Evolutionary conservation across 2,329 filamentous ascomycete genomes (phyloP), one percentile per base, ranked within the genome.

Genomic region (Microsporum ferrugineum): DNA sequence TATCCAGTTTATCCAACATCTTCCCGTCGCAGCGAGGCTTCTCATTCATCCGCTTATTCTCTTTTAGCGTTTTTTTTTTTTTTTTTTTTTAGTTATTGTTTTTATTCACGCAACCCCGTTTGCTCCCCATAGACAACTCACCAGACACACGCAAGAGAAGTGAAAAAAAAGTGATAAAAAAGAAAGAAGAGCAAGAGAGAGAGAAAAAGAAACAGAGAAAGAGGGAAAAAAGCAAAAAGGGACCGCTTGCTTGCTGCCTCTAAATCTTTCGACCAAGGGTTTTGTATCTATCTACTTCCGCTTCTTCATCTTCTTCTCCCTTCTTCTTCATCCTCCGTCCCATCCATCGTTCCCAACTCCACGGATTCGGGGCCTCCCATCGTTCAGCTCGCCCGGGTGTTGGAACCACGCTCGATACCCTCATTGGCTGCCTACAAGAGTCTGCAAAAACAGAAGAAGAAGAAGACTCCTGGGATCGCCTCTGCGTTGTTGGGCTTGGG

Each of bases 321-420:
- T 14, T 39, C 27, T 47, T 29, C 51, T 31, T 57, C 31, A 29
- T 8, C 57, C 41, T 57, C 38, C 53, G 36, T 58, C n/a, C 29
- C 17, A 23, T 8, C 57, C 60, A 23, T 23, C 39, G 38, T 61
- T 57, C 57, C 62, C 62, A 63, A 55, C 62, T 41, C 62, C 62
- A 63, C 62, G 62, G 62, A 58, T 57, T 63, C 62, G 62, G 62
- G n/a, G 59, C 60, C 58, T 63, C 60, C 60, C 57, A 57, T 60
- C 23, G 55, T 53, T 45, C 45, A 51, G 47, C 23, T 43, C 33
- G 31, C 39, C 39, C 57, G 23, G 17, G 29, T 31, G 39, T 53
- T 53, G 57, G 29, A 29, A 63, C 57, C 62, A 63, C 62, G 62
- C 62, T 59, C n/a, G 8, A 53, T 39, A 45, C 39, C 47, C 38